Conservation (phyloP, 768 basidiomycete genomes). For the Phylloporus sp. region DNA sequence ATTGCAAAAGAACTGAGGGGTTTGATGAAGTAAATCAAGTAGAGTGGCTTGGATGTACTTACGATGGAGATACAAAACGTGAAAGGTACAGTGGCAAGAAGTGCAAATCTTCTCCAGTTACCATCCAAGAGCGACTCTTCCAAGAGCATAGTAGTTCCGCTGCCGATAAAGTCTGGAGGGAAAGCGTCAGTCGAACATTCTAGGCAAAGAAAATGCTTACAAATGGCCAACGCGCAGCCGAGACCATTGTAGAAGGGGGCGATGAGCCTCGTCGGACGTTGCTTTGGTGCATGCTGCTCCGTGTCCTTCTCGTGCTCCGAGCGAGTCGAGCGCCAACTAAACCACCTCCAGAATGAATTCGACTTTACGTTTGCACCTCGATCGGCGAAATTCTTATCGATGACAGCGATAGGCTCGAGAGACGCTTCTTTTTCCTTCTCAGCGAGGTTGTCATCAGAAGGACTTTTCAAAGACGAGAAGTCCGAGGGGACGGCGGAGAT, state of each 20-base stretch:
- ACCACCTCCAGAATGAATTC: constrained; percentile 19
- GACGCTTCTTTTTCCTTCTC: constrained; percentile 38
- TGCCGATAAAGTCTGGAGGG: constrained; percentile 63
- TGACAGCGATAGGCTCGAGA: constrained; percentile 6
- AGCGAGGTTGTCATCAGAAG: constrained; percentile 51
- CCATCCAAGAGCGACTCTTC: constrained; percentile 67
- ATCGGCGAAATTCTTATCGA: not conserved
- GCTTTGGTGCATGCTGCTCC: constrained; percentile 44
- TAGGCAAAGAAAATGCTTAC: constrained; percentile 35
- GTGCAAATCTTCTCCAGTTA: constrained; percentile 55
- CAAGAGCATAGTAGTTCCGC: constrained; percentile 54
- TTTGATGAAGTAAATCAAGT: not conserved
- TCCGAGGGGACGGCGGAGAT: constrained; percentile 32
- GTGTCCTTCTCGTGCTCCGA: constrained; percentile 37
- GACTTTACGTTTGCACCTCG: not conserved
- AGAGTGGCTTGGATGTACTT: constrained; percentile 22
- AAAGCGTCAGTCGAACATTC: constrained; percentile 3
- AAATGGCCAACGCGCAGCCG: constrained; percentile 59
- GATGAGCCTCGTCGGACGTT: constrained; percentile 53
- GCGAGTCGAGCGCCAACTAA: constrained; percentile 47
- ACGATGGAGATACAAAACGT: constrained; percentile 74
- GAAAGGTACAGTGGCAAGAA: constrained; percentile 62
- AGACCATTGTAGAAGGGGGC: constrained; percentile 73
- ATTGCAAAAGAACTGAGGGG: constrained; percentile 61
- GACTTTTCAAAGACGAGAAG: constrained; percentile 42